Base-by-base conservation (phyloP, 371 early-diverging fungal genomes). In the Mucor circinelloides region DNA sequence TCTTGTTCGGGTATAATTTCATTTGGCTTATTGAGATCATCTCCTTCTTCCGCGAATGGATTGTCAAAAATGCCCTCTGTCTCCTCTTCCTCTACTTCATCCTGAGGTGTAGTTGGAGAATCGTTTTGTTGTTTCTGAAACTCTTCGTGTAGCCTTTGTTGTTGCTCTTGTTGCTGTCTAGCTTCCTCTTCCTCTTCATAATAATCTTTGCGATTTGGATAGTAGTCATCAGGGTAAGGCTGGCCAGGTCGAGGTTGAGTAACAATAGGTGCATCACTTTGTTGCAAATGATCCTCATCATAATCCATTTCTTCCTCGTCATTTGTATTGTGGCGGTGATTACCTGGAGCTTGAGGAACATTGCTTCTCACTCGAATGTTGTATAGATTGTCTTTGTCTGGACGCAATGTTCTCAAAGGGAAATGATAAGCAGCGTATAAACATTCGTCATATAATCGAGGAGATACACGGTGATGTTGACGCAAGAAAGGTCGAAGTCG, bases 371-470 rank as follows among this genome's bases (percentile, higher is more conserved):
- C 73, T 15, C 80, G 68, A n/a, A 82, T 76, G 57, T 82, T 82
- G 32, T 63, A 63, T 17, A 74, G 28, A n/a, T 83, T 83, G 3
- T 78, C 77, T 46, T 80, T 80, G 12, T 72, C 83, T 0, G 83
- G 83, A 34, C 83, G 69, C 19, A 83, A 38, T 23, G 83, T 83
- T 55, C 79, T 69, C 40, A 89, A 68, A 21, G 89, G 89, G 58
- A 85, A 87, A 66, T 87, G 85, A 64, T 89, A 89, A 25, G 88
- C 85, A 6, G 82, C 86, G 76, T 89, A 89, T 4, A 89, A 67
- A 38, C 86, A 86, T 68, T 89, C 89, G 66, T 87, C 89, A 62
- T 87, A 89, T 5, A 85, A 70, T 13, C 89, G 74, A 34, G 85
- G 84, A 1, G 74, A 61, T 6, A 72, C 91, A 64, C 81, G 77